Percentiles rank a stretch among this genome's conserved stretches.
phyloP scores from a whole-genome alignment of 164 flowering plant species.

The Amborella trichopoda region DNA sequence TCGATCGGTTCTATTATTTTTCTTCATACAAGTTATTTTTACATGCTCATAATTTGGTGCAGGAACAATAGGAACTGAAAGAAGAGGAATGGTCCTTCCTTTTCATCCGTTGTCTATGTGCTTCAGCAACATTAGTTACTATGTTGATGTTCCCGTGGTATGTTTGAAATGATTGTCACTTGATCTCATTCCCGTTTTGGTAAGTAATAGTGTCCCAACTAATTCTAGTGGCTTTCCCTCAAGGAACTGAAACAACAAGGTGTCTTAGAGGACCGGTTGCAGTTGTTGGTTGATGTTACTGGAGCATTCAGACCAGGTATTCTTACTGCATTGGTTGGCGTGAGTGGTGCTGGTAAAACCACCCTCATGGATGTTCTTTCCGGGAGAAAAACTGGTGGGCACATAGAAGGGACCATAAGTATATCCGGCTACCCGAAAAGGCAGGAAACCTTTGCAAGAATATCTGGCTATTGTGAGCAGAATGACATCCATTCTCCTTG shows the following conservation, averaged over 20 bases:
- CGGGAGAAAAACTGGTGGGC: conserved; percentile 96
- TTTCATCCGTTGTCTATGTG: conserved; percentile 92
- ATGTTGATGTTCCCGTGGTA: conserved; percentile 84
- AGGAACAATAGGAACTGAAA: conserved; percentile 40
- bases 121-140: conserved; percentile 84
- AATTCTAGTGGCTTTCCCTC: conserved; percentile 14
- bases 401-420: conserved; percentile 66
- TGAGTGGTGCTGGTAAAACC: conserved; percentile 99
- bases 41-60: conserved; percentile 8
- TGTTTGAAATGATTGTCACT: conserved; percentile 12
- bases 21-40: too few species aligned
- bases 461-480: conserved; percentile 99
- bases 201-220: conserved; percentile 4
- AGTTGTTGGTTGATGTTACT: conserved; percentile 71
- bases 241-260: conserved; percentile 96
- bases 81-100: conserved; percentile 95
- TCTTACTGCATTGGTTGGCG: conserved; percentile 94
- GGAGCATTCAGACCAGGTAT: conserved; percentile 97
- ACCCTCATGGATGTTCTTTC: conserved; percentile 99
- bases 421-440: conserved; percentile 87
- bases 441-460: conserved; percentile 96
- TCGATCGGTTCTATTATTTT: too few species aligned
- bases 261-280: conserved; percentile 62
- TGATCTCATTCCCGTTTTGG: not conserved
- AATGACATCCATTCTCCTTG: conserved; percentile 96